Evolutionary conservation across 306 rosid genomes (phyloP), one percentile per base, ranked within the genome.

Genomic region (Senna siamea): DNA sequence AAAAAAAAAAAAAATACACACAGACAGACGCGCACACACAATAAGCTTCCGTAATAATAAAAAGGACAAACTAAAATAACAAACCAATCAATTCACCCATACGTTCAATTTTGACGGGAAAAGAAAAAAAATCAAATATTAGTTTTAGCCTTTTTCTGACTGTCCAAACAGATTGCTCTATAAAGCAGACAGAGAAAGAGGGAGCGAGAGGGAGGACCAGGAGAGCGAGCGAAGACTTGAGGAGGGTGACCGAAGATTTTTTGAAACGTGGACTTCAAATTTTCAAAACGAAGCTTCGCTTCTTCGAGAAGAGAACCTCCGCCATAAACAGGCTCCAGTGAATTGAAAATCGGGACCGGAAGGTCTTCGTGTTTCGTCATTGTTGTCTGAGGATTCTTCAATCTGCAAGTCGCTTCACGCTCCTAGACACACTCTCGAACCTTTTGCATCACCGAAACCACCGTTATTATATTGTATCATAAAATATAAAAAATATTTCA

Each of bases 301-400:
- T 94, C 97, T 72, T 90, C 99, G 37, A 84, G 89, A 6, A 80
- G 83, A n/a, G 96, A 89, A 19, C 87, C 91, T 2, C 73, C 82
- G 59, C 95, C 97, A 5, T 94, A 94, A 0, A 94, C 96, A 10
- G 88, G 71, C 3, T 80, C 89, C 18, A 92, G 83, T 19, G 77
- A 62, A n/a, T 88, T 54, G 86, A 71, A 87, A 52, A 85, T 73
- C 5, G 97, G 99, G 69, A 94, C 75, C 44, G 97, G 96, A 44
- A 94, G 96, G 10, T 92, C 98, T 48, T 92, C 99, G 83, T 92
- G 85, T 18, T 85, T 87, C 77, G 86, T 86, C 97, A 92, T 89
- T 66, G 34, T 54, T 7, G 74, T 48, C 17, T 50, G 43, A 12
- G 57, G 17, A 48, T 23, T 44, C 68, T 50, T 35, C 53, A 11